phyloP scores from a whole-genome alignment of 2,329 filamentous ascomycete genomes.

The Penicillium janthinellum region DNA sequence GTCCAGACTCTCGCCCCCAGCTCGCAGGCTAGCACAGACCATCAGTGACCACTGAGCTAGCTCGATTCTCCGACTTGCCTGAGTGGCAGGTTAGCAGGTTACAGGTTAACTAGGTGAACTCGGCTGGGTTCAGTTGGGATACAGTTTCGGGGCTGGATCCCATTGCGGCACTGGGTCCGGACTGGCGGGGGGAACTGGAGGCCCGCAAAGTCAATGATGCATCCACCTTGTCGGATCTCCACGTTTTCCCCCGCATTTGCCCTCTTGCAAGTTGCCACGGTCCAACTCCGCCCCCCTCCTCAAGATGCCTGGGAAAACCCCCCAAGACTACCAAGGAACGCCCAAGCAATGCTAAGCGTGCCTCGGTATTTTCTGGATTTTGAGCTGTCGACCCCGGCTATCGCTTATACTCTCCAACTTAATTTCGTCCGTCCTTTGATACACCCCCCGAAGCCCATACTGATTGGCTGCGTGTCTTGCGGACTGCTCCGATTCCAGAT shows the following conservation, averaged over 20 bases:
- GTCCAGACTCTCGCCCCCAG: not conserved
- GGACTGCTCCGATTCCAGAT: not conserved
- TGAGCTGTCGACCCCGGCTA: slow-evolving; percentile 17
- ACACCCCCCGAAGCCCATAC: not conserved
- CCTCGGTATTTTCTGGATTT: slow-evolving; percentile 34
- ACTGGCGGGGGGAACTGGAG: slow-evolving; percentile 5
- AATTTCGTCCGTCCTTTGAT: not conserved
- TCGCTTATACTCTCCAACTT: slow-evolving; percentile 10
- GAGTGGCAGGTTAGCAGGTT: not conserved
- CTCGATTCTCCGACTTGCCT: not conserved
- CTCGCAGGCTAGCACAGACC: not conserved
- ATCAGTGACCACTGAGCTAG: not conserved
- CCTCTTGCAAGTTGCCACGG: slow-evolving; percentile 2
- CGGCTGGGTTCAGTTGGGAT: not conserved
- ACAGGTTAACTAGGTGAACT: not conserved
- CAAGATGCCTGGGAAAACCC: slow-evolving; percentile 11
- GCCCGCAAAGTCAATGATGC: slow-evolving; percentile 4
- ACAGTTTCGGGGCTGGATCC: slow-evolving; percentile 23
- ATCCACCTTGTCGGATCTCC: slow-evolving; percentile 16
- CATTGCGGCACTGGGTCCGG: slow-evolving; percentile 15
- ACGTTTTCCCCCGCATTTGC: slow-evolving; percentile 30
- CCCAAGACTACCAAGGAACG: slow-evolving; percentile 6
- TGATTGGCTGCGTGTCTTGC: not conserved
- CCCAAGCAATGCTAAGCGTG: slow-evolving; percentile 13
- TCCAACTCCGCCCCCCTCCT: slow-evolving; percentile 6